A percentile compares a stretch with the other conserved stretches of the same genome.
Conservation (phyloP, 257 asterid species). For the Fraxinus pennsylvanica region DNA sequence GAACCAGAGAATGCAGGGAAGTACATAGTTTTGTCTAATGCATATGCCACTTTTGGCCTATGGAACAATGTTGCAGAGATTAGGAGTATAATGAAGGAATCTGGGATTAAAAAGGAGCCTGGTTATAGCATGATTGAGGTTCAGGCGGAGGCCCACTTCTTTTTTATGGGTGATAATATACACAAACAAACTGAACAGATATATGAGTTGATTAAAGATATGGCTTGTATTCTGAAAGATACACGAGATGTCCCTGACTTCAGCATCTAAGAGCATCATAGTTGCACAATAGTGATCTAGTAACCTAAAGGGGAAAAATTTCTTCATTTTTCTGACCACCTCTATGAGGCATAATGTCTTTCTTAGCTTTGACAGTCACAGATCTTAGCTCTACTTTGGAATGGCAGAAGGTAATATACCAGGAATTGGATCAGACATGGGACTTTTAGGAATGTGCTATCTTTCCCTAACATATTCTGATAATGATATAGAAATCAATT, state of each 20-base stretch:
- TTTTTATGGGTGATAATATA: slow-evolving; percentile 82
- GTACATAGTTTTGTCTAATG: slow-evolving; percentile 81
- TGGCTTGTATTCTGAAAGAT: slow-evolving; percentile 56
- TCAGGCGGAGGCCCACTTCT: slow-evolving; percentile 69
- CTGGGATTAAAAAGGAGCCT: slow-evolving; percentile 78
- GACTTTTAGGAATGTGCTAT: slow-evolving; percentile 2
- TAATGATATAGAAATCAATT: not conserved
- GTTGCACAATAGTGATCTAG: slow-evolving; percentile 18
- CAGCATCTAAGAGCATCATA: slow-evolving; percentile 34
- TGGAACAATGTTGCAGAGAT: slow-evolving; percentile 85
- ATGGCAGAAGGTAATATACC: slow-evolving; percentile 16
- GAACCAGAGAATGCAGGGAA: slow-evolving; percentile 86
- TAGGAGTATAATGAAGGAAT: slow-evolving; percentile 81
- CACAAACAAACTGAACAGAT: slow-evolving; percentile 63
- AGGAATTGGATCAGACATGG: slow-evolving; percentile 7
- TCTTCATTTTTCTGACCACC: not conserved
- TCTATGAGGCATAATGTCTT: not conserved
- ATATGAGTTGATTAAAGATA: slow-evolving; percentile 47
- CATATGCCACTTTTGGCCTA: slow-evolving; percentile 80
- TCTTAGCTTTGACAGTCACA: slow-evolving; percentile 7
- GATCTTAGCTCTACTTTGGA: slow-evolving; percentile 2
- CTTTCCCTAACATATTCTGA: not conserved
- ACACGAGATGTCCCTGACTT: slow-evolving; percentile 47
- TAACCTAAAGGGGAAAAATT: not conserved
- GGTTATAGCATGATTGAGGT: slow-evolving; percentile 94